A percentile compares a stretch with the other conserved stretches of the same genome.
Conservation (phyloP, 306 rosid genomes). For the Cucurbita argyrosperma region DNA sequence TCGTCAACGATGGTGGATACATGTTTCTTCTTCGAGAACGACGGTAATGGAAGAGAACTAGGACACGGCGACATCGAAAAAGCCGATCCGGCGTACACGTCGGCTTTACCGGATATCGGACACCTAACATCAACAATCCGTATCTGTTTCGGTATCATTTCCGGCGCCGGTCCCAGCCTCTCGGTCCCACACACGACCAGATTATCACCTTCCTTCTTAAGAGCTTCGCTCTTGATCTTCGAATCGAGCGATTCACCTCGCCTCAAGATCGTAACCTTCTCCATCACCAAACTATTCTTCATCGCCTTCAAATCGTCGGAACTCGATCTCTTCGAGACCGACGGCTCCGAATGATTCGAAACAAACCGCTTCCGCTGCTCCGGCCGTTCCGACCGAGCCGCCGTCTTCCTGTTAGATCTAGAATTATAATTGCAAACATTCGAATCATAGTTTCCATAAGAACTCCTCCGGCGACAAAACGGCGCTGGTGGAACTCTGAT, state of each 20-base stretch:
- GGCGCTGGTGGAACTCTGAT: conserved; percentile 24
- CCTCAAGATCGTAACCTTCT: conserved; percentile 59
- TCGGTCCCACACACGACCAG: conserved; percentile 36
- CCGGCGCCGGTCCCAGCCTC: conserved; percentile 46
- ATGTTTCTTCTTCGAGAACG: conserved; percentile 49
- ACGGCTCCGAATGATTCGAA: conserved; percentile 9
- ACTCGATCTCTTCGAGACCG: conserved; percentile 18
- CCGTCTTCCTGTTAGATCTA: conserved; percentile 30
- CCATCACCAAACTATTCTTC: conserved; percentile 22
- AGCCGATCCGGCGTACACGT: conserved; percentile 81
- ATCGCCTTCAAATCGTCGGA: conserved; percentile 32
- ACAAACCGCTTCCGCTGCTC: conserved; percentile 18
- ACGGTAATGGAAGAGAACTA: conserved; percentile 72
- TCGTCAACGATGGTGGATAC: conserved; percentile 26
- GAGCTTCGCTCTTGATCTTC: conserved; percentile 18
- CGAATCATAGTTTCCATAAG: conserved; percentile 8
- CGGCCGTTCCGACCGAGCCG: conserved; percentile 19
- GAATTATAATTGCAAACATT: conserved; percentile 11
- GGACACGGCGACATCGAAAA: conserved; percentile 70
- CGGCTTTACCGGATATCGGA: conserved; percentile 7
- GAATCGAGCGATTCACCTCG: conserved; percentile 72
- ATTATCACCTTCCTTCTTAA: conserved; percentile 26
- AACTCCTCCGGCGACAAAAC: conserved; percentile 31
- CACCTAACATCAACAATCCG: conserved; percentile 20
- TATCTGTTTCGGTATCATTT: conserved; percentile 28